Percentiles rank a stretch among this genome's conserved stretches.
Evolutionary conservation across 208 protist species (phyloP).

Genomic region (Angomonas deanei): DNA sequence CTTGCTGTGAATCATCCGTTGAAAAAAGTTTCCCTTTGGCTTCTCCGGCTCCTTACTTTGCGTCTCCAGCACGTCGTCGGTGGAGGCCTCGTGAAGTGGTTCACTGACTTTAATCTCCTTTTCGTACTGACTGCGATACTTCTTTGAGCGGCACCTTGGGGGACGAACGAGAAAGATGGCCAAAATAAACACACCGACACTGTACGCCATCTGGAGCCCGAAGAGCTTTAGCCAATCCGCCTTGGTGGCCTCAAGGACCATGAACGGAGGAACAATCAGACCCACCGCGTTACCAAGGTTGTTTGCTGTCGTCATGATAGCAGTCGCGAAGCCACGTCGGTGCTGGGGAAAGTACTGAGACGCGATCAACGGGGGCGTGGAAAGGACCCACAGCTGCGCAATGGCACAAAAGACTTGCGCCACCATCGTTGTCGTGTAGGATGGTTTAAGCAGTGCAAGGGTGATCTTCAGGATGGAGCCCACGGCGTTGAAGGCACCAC

Average conservation of each 20-base stretch:
- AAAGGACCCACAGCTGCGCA: slow-evolving; percentile 71
- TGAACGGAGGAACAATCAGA: slow-evolving; percentile 44
- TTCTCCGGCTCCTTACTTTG: background rate
- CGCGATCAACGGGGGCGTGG: slow-evolving; percentile 63
- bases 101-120: slow-evolving; percentile 1
- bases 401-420: slow-evolving; percentile 47
- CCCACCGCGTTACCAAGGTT: slow-evolving; percentile 63
- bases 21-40: background rate
- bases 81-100: slow-evolving; percentile 9
- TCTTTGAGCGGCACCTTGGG: slow-evolving; percentile 21
- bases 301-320: slow-evolving; percentile 59
- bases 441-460: slow-evolving; percentile 38
- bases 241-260: slow-evolving; percentile 32
- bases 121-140: slow-evolving; percentile 7
- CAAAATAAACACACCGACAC: slow-evolving; percentile 31
- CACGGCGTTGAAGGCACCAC: slow-evolving; percentile 44
- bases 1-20: background rate
- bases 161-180: slow-evolving; percentile 41
- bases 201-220: slow-evolving; percentile 39
- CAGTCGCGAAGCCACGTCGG: slow-evolving; percentile 59
- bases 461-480: slow-evolving; percentile 57
- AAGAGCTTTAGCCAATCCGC: slow-evolving; percentile 31
- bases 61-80: slow-evolving; percentile 19
- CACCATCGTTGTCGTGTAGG: slow-evolving; percentile 44
- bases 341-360: slow-evolving; percentile 55